Evolutionary conservation across 257 asterid species (phyloP), one percentile per base, ranked within the genome.

Genomic region (Salvia hispanica): DNA sequence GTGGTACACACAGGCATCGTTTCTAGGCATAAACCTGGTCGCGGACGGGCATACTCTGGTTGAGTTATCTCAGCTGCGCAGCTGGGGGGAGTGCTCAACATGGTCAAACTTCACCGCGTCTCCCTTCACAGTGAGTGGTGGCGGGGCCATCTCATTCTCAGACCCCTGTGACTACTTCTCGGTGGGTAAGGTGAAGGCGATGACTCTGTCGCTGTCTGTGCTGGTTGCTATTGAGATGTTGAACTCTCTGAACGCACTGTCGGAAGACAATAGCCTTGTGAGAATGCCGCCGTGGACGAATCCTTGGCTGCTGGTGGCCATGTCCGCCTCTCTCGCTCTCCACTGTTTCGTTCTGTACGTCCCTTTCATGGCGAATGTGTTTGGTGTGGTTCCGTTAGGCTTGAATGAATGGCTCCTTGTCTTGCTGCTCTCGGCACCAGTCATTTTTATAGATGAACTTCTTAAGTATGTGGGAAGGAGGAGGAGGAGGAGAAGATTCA

Each of bases 231-330:
- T 89, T 9, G 98, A 92, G 76, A 87, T 92, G 98, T 85, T 92
- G 18, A 92, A 92, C 64, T 87, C 98, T 15, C 81, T 92, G 5
- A 92, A 92, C 64, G 95, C 96, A 16, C 88, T 92, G 51, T 89
- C 98, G 0, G 98, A 92, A 64, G 96, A 92, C 79, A 89, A 84
- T 72, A 92, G 98, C 83, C 76, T 89, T 82, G 59, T 85, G 65
- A 71, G 54, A 56, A 89, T 92, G 96, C 96, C 98, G 37, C 98
- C 98, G 1, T 92, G 96, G 98, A 83, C 70, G 14, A 92, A 89
- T 45, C 95, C 91, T 8, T 92, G 95, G 95, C 95, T 92, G 43
- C 88, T 92, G 13, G 79, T 86, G 28, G 95, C 96, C 48, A 87
- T 87, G 92, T 76, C 87, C 0, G 28, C 83, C n/a, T 92, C 96